phyloP scores from a whole-genome alignment of 805 yeast genomes.

The Schwanniomyces yamadae region DNA sequence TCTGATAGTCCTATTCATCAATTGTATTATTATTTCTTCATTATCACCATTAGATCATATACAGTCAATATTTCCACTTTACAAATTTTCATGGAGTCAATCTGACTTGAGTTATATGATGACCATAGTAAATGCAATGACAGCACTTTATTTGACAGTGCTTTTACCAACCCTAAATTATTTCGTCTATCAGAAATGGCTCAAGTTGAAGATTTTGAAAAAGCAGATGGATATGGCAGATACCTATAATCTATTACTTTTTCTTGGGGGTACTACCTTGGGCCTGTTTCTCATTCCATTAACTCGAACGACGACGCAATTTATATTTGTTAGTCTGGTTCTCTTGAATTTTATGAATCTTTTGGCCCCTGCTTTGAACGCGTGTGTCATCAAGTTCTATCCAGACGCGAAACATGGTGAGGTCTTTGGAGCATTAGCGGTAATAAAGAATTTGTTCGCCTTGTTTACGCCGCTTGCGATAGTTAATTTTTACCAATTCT shows the following conservation, averaged over 20 bases:
- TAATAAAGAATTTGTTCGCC: conserved; percentile 48
- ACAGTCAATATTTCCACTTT: conserved; percentile 51
- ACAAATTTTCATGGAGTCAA: conserved; percentile 51
- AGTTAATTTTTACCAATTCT: conserved; percentile 42
- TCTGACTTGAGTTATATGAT: conserved; percentile 51
- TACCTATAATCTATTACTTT: conserved; percentile 30
- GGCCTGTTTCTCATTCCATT: conserved; percentile 34
- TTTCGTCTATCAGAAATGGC: conserved; percentile 26
- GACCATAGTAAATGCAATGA: conserved; percentile 39
- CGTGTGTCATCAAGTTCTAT: conserved; percentile 55
- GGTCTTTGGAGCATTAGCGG: conserved; percentile 35
- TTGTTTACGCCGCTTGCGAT: conserved; percentile 49
- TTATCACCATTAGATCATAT: conserved; percentile 37
- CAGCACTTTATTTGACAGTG: conserved; percentile 46
- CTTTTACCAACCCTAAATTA: conserved; percentile 47
- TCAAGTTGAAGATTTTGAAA: conserved; percentile 27
- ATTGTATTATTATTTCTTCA: conserved; percentile 29
- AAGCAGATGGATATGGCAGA: conserved; percentile 52
- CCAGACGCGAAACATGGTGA: conserved; percentile 40
- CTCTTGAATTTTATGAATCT: conserved; percentile 47
- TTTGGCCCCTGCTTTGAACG: conserved; percentile 52
- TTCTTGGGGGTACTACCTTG: conserved; percentile 34
- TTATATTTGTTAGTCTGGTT: conserved; percentile 28
- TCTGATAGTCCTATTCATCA: too few species aligned
- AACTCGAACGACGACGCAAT: conserved; percentile 21